Percentiles rank a stretch among this genome's conserved stretches.
Conservation (phyloP, 225 moss, liverwort and hornwort species). For the Marchantia polymorpha region DNA sequence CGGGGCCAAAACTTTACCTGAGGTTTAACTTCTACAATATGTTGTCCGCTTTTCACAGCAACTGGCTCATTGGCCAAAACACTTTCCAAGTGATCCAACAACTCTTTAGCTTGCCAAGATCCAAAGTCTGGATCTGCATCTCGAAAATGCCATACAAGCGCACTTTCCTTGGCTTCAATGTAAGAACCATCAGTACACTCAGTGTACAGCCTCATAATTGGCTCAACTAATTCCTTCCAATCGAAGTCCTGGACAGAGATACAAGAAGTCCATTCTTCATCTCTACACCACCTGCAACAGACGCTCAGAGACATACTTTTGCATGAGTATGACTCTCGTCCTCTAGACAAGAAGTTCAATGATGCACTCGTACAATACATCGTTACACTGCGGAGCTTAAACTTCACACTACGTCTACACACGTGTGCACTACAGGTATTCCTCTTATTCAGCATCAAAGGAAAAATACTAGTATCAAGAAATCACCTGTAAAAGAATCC, state of each 20-base stretch:
- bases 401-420: neutral
- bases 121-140: slow-evolving; percentile 63
- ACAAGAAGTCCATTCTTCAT: slow-evolving; percentile 46
- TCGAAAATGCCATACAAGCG: slow-evolving; percentile 53
- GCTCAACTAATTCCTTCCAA: slow-evolving; percentile 52
- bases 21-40: slow-evolving; percentile 61
- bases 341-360: neutral
- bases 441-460: neutral
- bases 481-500: slow-evolving; percentile 61
- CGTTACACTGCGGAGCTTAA: neutral
- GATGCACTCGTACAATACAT: neutral
- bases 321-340: no score
- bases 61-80: slow-evolving; percentile 58
- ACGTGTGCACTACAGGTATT: neutral
- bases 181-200: slow-evolving; percentile 56
- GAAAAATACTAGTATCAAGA: neutral
- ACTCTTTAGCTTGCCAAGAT: slow-evolving; percentile 59
- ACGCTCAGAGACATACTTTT: neutral
- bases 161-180: slow-evolving; percentile 57
- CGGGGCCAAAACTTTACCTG: slow-evolving; percentile 37
- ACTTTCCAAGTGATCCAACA: slow-evolving; percentile 58
- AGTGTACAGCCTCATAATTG: slow-evolving; percentile 50
- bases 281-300: slow-evolving; percentile 44
- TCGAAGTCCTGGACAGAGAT: slow-evolving; percentile 52
- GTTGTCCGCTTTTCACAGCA: slow-evolving; percentile 55